Evolutionary conservation across 495 filamentous ascomycete species (phyloP).

Genomic region (Astrocystis sublimbata): DNA sequence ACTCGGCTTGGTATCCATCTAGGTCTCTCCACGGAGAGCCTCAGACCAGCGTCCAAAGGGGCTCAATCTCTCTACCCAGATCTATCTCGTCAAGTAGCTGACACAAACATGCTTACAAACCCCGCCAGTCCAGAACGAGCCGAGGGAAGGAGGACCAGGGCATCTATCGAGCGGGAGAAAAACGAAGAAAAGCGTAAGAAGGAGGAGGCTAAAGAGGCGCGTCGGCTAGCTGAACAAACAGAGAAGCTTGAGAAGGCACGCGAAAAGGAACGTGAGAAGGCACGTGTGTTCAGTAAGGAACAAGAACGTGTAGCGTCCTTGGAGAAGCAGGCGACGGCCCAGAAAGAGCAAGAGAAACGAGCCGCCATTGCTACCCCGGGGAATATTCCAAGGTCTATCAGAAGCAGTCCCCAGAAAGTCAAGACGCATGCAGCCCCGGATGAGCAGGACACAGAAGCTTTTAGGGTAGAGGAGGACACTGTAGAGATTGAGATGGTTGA

Average conservation of each 20-base stretch:
- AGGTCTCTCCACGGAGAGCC: constrained; percentile 40
- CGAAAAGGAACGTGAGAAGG: constrained; percentile 62
- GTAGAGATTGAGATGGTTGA: constrained; percentile 51
- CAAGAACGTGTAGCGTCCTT: constrained; percentile 53
- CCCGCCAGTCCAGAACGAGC: constrained; percentile 41
- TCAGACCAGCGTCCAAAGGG: constrained; percentile 36
- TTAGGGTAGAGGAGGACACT: constrained; percentile 41
- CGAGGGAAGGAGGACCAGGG: constrained; percentile 65
- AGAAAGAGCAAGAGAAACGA: constrained; percentile 46
- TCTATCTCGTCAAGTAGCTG: constrained; percentile 39
- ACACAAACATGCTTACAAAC: constrained; percentile 29
- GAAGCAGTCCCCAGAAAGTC: constrained; percentile 51
- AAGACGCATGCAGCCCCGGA: constrained; percentile 42
- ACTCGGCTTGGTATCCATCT: constrained; percentile 37
- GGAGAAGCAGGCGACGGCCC: constrained; percentile 45
- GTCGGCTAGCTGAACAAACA: constrained; percentile 49
- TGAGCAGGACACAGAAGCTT: constrained; percentile 42
- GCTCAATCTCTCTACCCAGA: constrained; percentile 46
- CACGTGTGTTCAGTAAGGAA: constrained; percentile 63
- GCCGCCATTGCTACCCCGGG: constrained; percentile 35
- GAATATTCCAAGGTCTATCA: constrained; percentile 43
- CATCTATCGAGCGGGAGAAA: constrained; percentile 69
- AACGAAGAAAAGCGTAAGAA: constrained; percentile 65
- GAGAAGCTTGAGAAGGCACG: constrained; percentile 58
- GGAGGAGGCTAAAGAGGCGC: constrained; percentile 56